phyloP scores from a whole-genome alignment of 2,329 filamentous ascomycete species.

The Aurifilum marmelostoma region DNA sequence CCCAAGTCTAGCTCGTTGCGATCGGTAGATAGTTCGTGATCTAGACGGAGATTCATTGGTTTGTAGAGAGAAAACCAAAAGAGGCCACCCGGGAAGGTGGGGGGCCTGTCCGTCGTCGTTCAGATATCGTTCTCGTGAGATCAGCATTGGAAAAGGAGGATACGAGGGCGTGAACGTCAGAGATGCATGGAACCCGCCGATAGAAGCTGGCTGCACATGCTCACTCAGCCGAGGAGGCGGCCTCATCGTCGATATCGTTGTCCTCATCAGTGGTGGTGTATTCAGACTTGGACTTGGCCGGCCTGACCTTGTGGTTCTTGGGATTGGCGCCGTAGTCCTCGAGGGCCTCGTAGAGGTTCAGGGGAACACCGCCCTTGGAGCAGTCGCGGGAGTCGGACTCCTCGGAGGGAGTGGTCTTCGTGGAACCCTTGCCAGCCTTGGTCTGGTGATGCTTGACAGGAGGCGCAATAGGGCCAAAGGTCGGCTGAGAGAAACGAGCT shows the following conservation, averaged over 20 bases:
- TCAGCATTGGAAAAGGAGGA: neutral
- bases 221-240: neutral
- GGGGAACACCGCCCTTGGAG: conserved; percentile 9
- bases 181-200: neutral
- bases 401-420: neutral
- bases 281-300: neutral
- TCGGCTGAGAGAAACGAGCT: conserved; percentile 17
- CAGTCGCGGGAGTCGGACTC: neutral
- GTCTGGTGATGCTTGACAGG: conserved; percentile 2
- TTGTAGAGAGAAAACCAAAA: neutral
- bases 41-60: neutral
- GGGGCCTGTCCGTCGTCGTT: neutral
- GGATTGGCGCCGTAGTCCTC: neutral
- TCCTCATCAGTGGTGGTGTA: neutral
- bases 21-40: neutral
- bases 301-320: neutral
- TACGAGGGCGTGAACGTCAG: neutral
- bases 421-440: neutral
- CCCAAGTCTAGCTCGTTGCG: neutral
- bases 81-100: too few relatives aligned
- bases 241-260: neutral
- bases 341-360: conserved; percentile 1
- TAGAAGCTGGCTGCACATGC: neutral
- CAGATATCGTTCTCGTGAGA: neutral
- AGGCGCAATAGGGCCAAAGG: conserved; percentile 23